A percentile compares a stretch with the other conserved stretches of the same genome.
These are phyloP conservation scores for Davidsoniella australis DNA, from an alignment of 2,329 filamentous ascomycete genomes.

Conservation along the genomic window DNA sequence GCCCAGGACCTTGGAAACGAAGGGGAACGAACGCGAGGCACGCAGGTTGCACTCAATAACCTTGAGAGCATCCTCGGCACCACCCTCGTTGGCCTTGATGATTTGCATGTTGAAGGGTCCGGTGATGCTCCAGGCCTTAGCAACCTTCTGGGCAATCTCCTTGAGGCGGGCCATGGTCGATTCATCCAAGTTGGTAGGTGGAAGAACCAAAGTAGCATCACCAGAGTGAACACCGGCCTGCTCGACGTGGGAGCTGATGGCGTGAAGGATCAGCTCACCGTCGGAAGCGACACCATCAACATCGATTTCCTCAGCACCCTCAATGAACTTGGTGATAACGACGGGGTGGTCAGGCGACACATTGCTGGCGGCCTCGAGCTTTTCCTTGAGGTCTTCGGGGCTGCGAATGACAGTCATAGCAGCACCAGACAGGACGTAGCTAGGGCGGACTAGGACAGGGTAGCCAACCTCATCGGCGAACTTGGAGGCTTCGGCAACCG, in stretches of 20 bases:
- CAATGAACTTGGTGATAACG: constrained; percentile 96
- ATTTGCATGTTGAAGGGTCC: constrained; percentile 99
- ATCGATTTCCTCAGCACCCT: constrained; percentile 91
- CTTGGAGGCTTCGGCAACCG: constrained; percentile 66
- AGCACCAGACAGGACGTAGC: constrained; percentile 89
- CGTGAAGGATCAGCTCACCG: constrained; percentile 77
- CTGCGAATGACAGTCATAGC: constrained; percentile 95
- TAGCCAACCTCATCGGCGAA: constrained; percentile 80
- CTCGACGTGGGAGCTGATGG: constrained; percentile 89
- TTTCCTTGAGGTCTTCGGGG: constrained; percentile 80
- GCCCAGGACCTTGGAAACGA: constrained; percentile 91
- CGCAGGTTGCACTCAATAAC: constrained; percentile 98
- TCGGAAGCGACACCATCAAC: constrained; percentile 81
- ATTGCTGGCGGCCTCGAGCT: constrained; percentile 74
- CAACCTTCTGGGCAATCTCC: constrained; percentile 90
- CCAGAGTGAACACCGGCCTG: constrained; percentile 96
- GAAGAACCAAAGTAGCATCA: constrained; percentile 85
- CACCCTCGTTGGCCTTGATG: constrained; percentile 76
- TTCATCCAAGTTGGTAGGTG: constrained; percentile 64
- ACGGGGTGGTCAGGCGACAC: constrained; percentile 95
- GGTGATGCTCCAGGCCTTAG: constrained; percentile 91
- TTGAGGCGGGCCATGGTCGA: constrained; percentile 72
- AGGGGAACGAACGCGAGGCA: constrained; percentile 93
- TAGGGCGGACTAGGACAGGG: constrained; percentile 85
- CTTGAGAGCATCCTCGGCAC: constrained; percentile 56